A percentile compares a stretch with the other conserved stretches of the same genome.
These are phyloP conservation scores for Trypanosoma mega DNA, from an alignment of 208 protist species.

Conservation along the genomic window DNA sequence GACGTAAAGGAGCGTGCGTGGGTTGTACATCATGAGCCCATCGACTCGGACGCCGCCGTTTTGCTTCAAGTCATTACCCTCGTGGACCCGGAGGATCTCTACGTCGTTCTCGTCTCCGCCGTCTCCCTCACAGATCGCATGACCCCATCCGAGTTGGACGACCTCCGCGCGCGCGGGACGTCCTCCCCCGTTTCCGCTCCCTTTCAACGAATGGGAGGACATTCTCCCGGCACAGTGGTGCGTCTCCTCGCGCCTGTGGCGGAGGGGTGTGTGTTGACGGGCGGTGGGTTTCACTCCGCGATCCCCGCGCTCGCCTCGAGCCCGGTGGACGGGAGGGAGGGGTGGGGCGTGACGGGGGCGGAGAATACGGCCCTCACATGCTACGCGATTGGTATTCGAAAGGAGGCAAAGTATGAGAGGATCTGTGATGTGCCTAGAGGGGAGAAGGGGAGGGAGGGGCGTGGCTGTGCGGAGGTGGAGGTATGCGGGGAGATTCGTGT, in stretches of 20 bases:
- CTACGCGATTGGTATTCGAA: conserved; percentile 49
- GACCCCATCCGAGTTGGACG: conserved; percentile 30
- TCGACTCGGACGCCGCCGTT: conserved; percentile 25
- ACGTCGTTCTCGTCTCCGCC: conserved; percentile 40
- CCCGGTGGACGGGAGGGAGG: not conserved
- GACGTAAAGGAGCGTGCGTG: conserved; percentile 41
- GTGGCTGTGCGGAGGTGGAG: too few species aligned
- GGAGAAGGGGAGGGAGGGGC: too few species aligned
- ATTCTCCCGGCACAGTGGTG: too few species aligned
- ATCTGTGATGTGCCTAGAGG: not conserved
- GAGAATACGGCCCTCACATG: conserved; percentile 42
- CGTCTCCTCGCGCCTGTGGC: too few species aligned
- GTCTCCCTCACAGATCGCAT: conserved; percentile 31
- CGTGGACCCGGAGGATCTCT: conserved; percentile 38
- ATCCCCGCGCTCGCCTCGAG: not conserved
- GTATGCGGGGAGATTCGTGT: too few species aligned
- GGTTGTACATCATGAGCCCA: conserved; percentile 46
- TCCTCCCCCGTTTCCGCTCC: too few species aligned
- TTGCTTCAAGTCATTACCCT: conserved; percentile 47
- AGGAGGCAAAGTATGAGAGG: conserved; percentile 18
- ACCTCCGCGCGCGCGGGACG: conserved; percentile 40
- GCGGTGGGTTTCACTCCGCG: conserved; percentile 37
- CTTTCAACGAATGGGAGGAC: too few species aligned
- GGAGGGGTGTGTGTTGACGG: conserved; percentile 46
- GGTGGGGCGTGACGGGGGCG: conserved; percentile 50